Conservation (phyloP, 305 asterid genomes). For the Fraxinus baroniana region DNA sequence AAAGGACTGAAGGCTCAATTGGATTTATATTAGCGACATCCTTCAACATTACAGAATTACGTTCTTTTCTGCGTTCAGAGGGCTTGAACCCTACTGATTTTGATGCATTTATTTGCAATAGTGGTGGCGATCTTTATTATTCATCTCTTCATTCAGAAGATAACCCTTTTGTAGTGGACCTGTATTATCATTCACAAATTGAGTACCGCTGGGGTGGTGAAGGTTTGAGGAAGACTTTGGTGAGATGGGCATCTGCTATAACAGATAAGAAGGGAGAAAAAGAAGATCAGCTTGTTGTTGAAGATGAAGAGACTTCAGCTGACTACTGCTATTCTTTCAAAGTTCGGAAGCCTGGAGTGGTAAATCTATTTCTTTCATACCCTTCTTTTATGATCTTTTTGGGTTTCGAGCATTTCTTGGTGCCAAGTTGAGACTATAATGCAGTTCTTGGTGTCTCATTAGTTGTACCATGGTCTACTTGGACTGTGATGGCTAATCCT, state of each 20-base stretch:
- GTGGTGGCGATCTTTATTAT: conserved; percentile 96
- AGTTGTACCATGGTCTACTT: conserved; percentile 2
- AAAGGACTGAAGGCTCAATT: conserved; percentile 76
- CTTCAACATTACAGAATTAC: conserved; percentile 60
- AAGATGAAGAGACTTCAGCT: conserved; percentile 89
- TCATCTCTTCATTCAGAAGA: conserved; percentile 76
- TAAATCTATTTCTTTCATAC: conserved; percentile 31
- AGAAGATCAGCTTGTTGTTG: conserved; percentile 70
- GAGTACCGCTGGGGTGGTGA: conserved; percentile 99
- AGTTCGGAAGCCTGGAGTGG: conserved; percentile 79
- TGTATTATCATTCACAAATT: conserved; percentile 95
- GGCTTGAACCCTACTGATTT: conserved; percentile 72
- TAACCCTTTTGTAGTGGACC: conserved; percentile 84
- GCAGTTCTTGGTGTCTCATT: conserved; percentile 6
- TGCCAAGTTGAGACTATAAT: conserved; percentile 7
- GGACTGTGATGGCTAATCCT: background rate
- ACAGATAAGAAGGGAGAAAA: conserved; percentile 60
- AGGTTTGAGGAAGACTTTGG: conserved; percentile 92
- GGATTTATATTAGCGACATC: conserved; percentile 92
- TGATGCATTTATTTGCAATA: conserved; percentile 95
- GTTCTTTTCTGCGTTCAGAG: conserved; percentile 62
- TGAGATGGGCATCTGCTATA: conserved; percentile 76
- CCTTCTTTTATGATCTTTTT: conserved; percentile 6
- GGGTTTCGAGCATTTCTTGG: background rate
- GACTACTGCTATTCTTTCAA: conserved; percentile 95